Evolutionary conservation across 345 rosid genomes (phyloP).

Genomic region (Boechera stricta): DNA sequence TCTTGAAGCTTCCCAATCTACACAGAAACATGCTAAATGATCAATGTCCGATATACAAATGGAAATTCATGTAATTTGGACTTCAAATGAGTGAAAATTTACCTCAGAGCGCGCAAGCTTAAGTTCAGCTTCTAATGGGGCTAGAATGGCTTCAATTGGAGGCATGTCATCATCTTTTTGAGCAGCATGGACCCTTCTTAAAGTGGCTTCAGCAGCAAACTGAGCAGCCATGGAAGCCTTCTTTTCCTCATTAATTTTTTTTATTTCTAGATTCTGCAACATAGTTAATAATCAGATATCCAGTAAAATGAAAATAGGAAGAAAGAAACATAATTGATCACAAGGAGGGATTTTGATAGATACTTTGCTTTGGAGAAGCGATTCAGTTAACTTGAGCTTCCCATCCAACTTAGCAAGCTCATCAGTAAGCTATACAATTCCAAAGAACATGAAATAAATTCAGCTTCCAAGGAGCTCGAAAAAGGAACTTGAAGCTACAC

Average conservation of each 20-base stretch:
- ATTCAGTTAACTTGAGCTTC: slow-evolving; percentile 90
- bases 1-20: slow-evolving; percentile 98
- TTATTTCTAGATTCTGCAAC: slow-evolving; percentile 91
- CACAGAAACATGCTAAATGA: slow-evolving; percentile 22
- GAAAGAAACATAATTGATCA: neutral
- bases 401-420: slow-evolving; percentile 86
- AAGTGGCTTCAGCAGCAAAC: slow-evolving; percentile 99
- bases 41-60: slow-evolving; percentile 13
- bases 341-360: neutral
- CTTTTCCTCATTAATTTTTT: slow-evolving; percentile 95
- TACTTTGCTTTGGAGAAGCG: slow-evolving; percentile 87
- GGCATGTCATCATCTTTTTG: slow-evolving; percentile 99
- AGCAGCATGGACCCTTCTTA: slow-evolving; percentile 98
- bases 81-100: neutral
- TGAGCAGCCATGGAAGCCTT: slow-evolving; percentile 99
- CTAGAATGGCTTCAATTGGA: slow-evolving; percentile 98
- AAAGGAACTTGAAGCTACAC: neutral
- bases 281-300: neutral
- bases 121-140: slow-evolving; percentile 97
- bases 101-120: slow-evolving; percentile 97
- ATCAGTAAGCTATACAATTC: slow-evolving; percentile 69
- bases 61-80: neutral
- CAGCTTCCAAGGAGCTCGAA: neutral
- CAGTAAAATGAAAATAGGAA: neutral
- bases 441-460: slow-evolving; percentile 16